Evolutionary conservation across 768 basidiomycete genomes (phyloP), one percentile per base, ranked within the genome.

Genomic region (Wakefieldia striispora): DNA sequence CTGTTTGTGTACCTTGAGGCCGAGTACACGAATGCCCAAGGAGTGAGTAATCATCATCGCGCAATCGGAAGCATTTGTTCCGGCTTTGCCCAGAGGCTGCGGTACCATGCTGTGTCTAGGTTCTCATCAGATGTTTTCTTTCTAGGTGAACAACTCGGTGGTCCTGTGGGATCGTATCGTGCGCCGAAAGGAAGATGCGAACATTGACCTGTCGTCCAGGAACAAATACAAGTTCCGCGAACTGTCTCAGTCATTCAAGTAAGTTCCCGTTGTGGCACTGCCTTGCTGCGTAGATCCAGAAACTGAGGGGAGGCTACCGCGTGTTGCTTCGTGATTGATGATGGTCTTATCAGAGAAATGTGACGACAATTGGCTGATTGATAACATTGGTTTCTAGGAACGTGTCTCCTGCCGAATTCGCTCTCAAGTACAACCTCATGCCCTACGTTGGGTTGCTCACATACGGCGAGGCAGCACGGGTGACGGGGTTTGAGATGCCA

Each of bases 111-210:
- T 50, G 43, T 40, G 24, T 44, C 43, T 36, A 24, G 46, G 45
- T 44, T 6, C 43, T 56, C 40, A 58, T 47, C 39, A 43, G 40
- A 42, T 35, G 29, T 37, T 57, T 53, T 52, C 46, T 50, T 57
- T 45, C 43, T 60, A 87, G 86, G 75, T 78, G 4, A 74, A 81
- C 50, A 91, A 91, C 64, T 77, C 85, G 17, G 86, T 94, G 5
- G 91, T 95, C 33, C 77, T 95, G 14, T 95, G 93, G 93, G 93
- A 95, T 70, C 83, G 88, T 34, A 95, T 95, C 63, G 78, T 95
- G 37, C 82, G 84, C n/a, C 77, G 86, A 49, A 85, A 85, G 56
- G 80, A 84, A 58, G 84, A 91, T 53, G 89, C 89, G 0, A 66
- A 78, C 38, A 70, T 95, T 43, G 50, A 67, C 69, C 33, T 59